These are phyloP conservation scores for Hansenula lynferdii DNA, from an alignment of 1,139 yeast species.

Conservation along the genomic window DNA sequence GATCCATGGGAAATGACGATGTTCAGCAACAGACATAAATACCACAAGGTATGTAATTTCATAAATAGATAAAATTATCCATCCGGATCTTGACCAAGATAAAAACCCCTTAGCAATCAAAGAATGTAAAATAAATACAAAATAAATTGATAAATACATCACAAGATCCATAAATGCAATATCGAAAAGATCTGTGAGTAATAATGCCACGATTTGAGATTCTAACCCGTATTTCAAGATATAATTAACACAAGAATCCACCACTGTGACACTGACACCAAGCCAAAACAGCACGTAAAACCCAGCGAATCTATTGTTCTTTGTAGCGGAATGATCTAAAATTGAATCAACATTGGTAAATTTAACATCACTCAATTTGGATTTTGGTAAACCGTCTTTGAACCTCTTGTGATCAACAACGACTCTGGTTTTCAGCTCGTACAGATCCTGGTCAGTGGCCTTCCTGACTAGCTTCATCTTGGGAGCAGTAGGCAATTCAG, in stretches of 20 bases:
- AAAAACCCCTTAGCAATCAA: slow-evolving; percentile 38
- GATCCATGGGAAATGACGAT: slow-evolving; percentile 69
- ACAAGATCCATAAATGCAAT: slow-evolving; percentile 64
- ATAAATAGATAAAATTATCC: slow-evolving; percentile 52
- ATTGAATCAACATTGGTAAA: slow-evolving; percentile 42
- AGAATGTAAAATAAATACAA: slow-evolving; percentile 51
- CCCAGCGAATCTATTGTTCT: slow-evolving; percentile 44
- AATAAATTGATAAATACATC: slow-evolving; percentile 64
- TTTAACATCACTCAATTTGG: slow-evolving; percentile 41
- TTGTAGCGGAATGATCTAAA: slow-evolving; percentile 38
- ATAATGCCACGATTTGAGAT: slow-evolving; percentile 43
- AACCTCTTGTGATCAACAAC: slow-evolving; percentile 25
- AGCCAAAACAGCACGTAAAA: slow-evolving; percentile 68
- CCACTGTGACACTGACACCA: slow-evolving; percentile 47
- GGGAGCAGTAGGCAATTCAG: not conserved
- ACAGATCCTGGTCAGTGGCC: slow-evolving; percentile 3
- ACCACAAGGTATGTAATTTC: slow-evolving; percentile 44
- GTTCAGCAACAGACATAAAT: slow-evolving; percentile 48
- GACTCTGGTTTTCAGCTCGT: slow-evolving; percentile 12
- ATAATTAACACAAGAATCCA: slow-evolving; percentile 43
- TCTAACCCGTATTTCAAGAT: slow-evolving; percentile 31
- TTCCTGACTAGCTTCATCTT: slow-evolving; percentile 1
- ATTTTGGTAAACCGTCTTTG: slow-evolving; percentile 27
- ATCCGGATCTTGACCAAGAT: slow-evolving; percentile 58
- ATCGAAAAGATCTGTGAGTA: slow-evolving; percentile 51